Conservation (phyloP, 2,329 filamentous ascomycete genomes). For the Verticillium longisporum region DNA sequence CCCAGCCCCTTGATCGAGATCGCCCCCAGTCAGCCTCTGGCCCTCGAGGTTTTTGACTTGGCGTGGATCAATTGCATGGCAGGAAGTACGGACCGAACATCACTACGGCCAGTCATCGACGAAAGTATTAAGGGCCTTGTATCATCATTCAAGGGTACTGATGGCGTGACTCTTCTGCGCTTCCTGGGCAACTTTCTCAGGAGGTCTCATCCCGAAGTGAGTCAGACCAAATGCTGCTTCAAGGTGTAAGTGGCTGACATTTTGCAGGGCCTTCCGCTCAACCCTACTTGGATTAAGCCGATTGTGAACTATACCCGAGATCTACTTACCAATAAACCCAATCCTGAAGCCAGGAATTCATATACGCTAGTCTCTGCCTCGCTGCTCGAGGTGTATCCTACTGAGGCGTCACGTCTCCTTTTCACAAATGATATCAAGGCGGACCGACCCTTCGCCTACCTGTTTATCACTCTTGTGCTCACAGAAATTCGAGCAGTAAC, state of each 20-base stretch:
- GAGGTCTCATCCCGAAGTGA: conserved; percentile 40
- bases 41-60: conserved; percentile 47
- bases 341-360: conserved; percentile 45
- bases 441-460: conserved; percentile 51
- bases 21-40: conserved; percentile 44
- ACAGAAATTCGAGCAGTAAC: conserved; percentile 59
- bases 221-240: conserved; percentile 6
- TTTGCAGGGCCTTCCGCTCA: conserved; percentile 36
- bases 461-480: conserved; percentile 58
- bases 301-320: conserved; percentile 42
- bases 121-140: conserved; percentile 39
- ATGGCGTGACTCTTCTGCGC: conserved; percentile 51
- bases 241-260: conserved; percentile 7
- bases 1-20: conserved; percentile 49
- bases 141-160: conserved; percentile 49
- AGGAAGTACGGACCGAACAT: conserved; percentile 18
- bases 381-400: conserved; percentile 49
- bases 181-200: conserved; percentile 48
- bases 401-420: conserved; percentile 36
- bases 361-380: conserved; percentile 53
- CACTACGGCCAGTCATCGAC: conserved; percentile 35
- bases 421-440: conserved; percentile 39
- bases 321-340: conserved; percentile 47
- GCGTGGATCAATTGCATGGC: conserved; percentile 48
- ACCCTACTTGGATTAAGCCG: conserved; percentile 46